Conservation (phyloP, 805 yeast species). For the Ogataea dorogensis region DNA sequence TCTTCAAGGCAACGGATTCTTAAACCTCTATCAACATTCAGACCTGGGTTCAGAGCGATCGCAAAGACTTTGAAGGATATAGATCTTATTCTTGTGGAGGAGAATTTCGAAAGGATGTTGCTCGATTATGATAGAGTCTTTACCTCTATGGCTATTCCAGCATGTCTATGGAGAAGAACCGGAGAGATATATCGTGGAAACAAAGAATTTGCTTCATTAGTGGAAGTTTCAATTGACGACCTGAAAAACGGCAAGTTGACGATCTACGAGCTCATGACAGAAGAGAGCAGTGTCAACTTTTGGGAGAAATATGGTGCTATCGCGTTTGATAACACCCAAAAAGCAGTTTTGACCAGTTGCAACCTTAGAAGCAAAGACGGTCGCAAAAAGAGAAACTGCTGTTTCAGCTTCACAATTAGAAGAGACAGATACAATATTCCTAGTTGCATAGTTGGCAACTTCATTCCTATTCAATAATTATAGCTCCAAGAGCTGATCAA, state of each 20-base stretch:
- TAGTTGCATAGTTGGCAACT: slow-evolving; percentile 92
- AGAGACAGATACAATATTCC: slow-evolving; percentile 94
- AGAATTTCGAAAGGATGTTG: slow-evolving; percentile 89
- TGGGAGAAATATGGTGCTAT: slow-evolving; percentile 98
- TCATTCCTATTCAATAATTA: slow-evolving; percentile 64
- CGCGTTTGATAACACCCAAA: slow-evolving; percentile 93
- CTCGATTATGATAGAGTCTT: slow-evolving; percentile 92
- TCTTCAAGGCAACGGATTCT: slow-evolving; percentile 81
- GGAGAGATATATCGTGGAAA: slow-evolving; percentile 95
- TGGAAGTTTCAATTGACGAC: slow-evolving; percentile 87
- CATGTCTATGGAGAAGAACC: slow-evolving; percentile 95
- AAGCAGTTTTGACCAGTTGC: slow-evolving; percentile 92
- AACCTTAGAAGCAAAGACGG: slow-evolving; percentile 82
- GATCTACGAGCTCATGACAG: slow-evolving; percentile 90
- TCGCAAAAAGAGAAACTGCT: slow-evolving; percentile 74
- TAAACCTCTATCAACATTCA: slow-evolving; percentile 77
- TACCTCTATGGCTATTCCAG: slow-evolving; percentile 97
- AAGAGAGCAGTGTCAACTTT: slow-evolving; percentile 92
- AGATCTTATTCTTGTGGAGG: slow-evolving; percentile 89
- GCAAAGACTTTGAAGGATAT: slow-evolving; percentile 88
- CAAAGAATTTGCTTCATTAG: slow-evolving; percentile 91
- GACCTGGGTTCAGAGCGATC: slow-evolving; percentile 92
- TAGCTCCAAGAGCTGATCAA: slow-evolving; percentile 6
- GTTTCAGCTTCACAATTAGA: slow-evolving; percentile 90
- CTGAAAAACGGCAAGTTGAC: slow-evolving; percentile 89